Conservation (phyloP, 192 early-diverging fungal species). For the Rhizophagus clarus region DNA sequence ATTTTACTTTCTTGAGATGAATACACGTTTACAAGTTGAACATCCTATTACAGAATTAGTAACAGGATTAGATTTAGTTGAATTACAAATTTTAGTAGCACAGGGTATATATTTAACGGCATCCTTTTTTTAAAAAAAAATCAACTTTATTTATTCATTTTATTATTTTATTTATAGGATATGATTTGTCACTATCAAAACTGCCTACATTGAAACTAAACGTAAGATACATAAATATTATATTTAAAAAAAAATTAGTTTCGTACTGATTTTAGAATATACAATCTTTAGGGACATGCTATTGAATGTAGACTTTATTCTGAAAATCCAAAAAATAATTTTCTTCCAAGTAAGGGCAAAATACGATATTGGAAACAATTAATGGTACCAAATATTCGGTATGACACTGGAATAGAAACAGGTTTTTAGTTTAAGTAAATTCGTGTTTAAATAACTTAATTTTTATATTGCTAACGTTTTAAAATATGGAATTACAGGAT, state of each 20-base stretch:
- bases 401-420: slow-evolving; percentile 81
- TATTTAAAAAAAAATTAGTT: neutral
- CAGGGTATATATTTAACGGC: neutral
- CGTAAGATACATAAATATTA: slow-evolving; percentile 50
- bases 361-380: slow-evolving; percentile 74
- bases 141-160: neutral
- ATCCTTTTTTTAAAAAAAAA: neutral
- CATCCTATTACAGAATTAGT: slow-evolving; percentile 80
- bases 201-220: slow-evolving; percentile 52
- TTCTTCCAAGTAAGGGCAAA: slow-evolving; percentile 83
- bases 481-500: slow-evolving; percentile 59
- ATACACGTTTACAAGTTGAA: slow-evolving; percentile 79
- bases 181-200: slow-evolving; percentile 8
- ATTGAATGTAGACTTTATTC: slow-evolving; percentile 97
- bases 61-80: slow-evolving; percentile 89
- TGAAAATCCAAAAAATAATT: slow-evolving; percentile 90
- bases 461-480: slow-evolving; percentile 40
- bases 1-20: slow-evolving; percentile 84
- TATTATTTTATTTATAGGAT: slow-evolving; percentile 17
- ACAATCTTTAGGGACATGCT: slow-evolving; percentile 81
- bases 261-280: slow-evolving; percentile 49
- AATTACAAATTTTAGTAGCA: slow-evolving; percentile 91
- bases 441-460: neutral
- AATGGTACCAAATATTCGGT: slow-evolving; percentile 60
- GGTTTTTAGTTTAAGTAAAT: neutral